Evolutionary conservation across 164 flowering plant species (phyloP).

Genomic region (Umbilicus rupestris): DNA sequence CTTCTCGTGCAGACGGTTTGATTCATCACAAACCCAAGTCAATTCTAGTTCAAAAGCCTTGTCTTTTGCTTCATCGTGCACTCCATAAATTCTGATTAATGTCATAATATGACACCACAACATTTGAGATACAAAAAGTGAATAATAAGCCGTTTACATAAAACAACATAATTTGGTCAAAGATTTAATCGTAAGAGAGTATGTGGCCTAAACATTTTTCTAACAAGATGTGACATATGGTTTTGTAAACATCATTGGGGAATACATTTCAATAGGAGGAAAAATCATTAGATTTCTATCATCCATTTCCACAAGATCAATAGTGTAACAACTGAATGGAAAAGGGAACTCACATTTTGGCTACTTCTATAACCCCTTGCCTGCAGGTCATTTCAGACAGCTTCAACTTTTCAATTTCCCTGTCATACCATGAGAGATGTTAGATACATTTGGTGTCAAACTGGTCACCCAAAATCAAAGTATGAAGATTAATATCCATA

Average conservation of each 20-base stretch:
- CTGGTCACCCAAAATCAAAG: not conserved
- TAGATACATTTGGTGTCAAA: conserved; percentile 4
- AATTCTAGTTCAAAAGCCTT: conserved; percentile 91
- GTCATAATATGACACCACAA: not conserved
- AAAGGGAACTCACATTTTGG: conserved; percentile 61
- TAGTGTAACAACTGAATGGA: not conserved
- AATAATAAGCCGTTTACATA: too few relatives aligned
- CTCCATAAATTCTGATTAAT: conserved; percentile 61
- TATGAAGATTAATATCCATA: not conserved
- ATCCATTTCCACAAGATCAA: not conserved
- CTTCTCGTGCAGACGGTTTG: conserved; percentile 84
- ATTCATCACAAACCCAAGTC: conserved; percentile 99
- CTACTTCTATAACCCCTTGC: conserved; percentile 83
- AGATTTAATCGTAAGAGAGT: too few relatives aligned
- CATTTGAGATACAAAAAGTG: not conserved
- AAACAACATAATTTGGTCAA: too few relatives aligned
- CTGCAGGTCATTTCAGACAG: conserved; percentile 88
- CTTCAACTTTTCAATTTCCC: conserved; percentile 93
- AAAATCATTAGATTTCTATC: not conserved
- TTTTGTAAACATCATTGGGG: not conserved
- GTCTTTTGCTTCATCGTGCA: conserved; percentile 97
- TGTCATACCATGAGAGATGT: conserved; percentile 17
- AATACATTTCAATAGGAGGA: not conserved
- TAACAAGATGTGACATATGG: too few relatives aligned
- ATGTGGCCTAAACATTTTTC: not conserved